Conservation (phyloP, 2,329 filamentous ascomycete species). For the Phoma sp. region DNA sequence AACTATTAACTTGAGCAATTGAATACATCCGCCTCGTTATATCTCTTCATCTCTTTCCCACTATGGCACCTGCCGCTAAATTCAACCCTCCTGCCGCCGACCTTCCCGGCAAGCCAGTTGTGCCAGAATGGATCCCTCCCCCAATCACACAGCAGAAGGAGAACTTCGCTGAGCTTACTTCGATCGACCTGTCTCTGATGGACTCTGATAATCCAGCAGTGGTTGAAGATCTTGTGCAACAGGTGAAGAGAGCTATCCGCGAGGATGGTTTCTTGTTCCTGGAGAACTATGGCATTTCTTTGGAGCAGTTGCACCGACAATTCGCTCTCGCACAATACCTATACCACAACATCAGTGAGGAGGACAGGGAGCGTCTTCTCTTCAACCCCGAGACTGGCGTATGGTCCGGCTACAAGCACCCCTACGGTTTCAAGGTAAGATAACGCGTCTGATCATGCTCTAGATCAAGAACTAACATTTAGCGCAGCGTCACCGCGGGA, state of each 20-base stretch:
- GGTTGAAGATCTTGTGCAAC: constrained; percentile 54
- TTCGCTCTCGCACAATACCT: constrained; percentile 60
- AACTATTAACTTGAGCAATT: neutral
- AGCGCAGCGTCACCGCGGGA: constrained; percentile 47
- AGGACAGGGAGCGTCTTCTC: constrained; percentile 58
- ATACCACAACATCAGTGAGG: constrained; percentile 58
- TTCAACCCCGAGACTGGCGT: constrained; percentile 58
- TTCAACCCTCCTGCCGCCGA: constrained; percentile 32
- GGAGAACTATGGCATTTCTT: constrained; percentile 59
- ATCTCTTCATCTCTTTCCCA: neutral
- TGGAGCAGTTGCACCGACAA: constrained; percentile 58
- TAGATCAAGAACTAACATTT: neutral
- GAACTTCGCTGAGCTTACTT: constrained; percentile 47
- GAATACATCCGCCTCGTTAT: neutral
- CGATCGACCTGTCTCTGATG: constrained; percentile 42
- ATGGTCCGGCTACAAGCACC: constrained; percentile 61
- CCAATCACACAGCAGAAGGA: constrained; percentile 55
- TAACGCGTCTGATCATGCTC: neutral
- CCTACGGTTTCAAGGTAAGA: constrained; percentile 54
- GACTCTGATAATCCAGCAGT: constrained; percentile 46
- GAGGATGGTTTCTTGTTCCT: constrained; percentile 53
- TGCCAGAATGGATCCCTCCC: constrained; percentile 48
- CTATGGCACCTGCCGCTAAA: constrained; percentile 25
- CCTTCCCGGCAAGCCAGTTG: constrained; percentile 31
- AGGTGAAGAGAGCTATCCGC: constrained; percentile 44